Base-by-base conservation (phyloP, 805 yeast genomes). In the Crinitomyces ghanaensis region DNA sequence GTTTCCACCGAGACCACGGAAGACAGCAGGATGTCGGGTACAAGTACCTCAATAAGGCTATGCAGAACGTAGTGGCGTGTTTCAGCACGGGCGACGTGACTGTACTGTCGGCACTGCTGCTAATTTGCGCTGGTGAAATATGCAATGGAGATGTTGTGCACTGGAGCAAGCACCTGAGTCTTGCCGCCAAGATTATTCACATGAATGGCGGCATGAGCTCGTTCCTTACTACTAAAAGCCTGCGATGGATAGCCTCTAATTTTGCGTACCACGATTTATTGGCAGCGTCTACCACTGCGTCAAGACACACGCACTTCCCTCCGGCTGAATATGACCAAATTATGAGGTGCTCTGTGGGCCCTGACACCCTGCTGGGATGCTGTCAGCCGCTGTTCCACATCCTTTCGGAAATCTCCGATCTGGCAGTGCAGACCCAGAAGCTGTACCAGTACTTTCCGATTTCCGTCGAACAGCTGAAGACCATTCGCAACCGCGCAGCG, bases 221-320 rank as follows among this genome's bases (percentile, higher is more conserved):
- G 26, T 65, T 74, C 53, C 67, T 66, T 43, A 61, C 58, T 19
- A 66, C 68, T 46, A 70, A 70, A 41, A 76, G 72, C 42, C 57
- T 74, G 42, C 72, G 76, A 40, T 81, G 86, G 78, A 60, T 81
- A 33, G 70, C 78, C 14, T 72, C 83, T 6, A 80, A 76, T 53
- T 82, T 77, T 56, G 83, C 84, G 1, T 82, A 81, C 50, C 91
- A 81, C 51, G 93, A 81, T 50, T 66, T 82, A 20, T 61, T 78
- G 41, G 72, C 86, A 1, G 68, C 76, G 30, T 68, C 78, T 7
- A 63, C 70, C n/a, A 36, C 41, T 1, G 61, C 67, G 34, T 70
- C 72, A 25, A 57, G 81, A 28, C 77, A 77, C 2, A 68, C 83
- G 1, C 75, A 77, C 43, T 79, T 82, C 50, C 67, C 77, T 1